A percentile compares a stretch with the other conserved stretches of the same genome.
These are phyloP conservation scores for Quercus tomentella DNA, from an alignment of 331 rosid genomes.

Conservation along the genomic window DNA sequence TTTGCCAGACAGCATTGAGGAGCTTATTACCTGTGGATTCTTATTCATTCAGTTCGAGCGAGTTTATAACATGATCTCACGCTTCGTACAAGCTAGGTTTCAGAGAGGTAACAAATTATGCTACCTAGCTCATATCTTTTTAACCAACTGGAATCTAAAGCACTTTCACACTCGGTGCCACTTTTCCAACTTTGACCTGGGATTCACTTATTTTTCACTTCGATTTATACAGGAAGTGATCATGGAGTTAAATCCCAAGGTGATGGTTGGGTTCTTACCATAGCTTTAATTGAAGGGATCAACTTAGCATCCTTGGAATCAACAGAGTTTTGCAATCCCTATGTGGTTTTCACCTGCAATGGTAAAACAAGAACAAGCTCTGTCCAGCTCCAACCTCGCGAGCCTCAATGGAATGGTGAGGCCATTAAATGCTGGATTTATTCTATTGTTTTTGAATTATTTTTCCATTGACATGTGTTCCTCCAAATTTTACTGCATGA, in stretches of 20 bases:
- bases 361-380: slow-evolving; percentile 90
- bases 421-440: not conserved
- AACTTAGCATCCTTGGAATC: slow-evolving; percentile 65
- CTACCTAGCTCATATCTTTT: not conserved
- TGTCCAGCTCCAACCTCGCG: slow-evolving; percentile 65
- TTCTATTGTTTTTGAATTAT: not conserved
- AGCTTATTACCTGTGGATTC: slow-evolving; percentile 65
- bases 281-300: slow-evolving; percentile 73
- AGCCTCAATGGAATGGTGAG: slow-evolving; percentile 93
- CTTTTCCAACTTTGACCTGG: slow-evolving; percentile 9
- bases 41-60: slow-evolving; percentile 56
- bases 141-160: not conserved
- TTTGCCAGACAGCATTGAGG: slow-evolving; percentile 83
- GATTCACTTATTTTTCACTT: slow-evolving; percentile 9
- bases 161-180: slow-evolving; percentile 1
- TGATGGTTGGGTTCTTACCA: slow-evolving; percentile 92
- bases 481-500: not conserved
- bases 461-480: slow-evolving; percentile 11
- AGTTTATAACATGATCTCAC: slow-evolving; percentile 57
- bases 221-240: slow-evolving; percentile 61
- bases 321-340: slow-evolving; percentile 63
- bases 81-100: slow-evolving; percentile 70
- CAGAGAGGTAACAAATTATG: slow-evolving; percentile 49
- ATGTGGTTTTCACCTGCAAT: slow-evolving; percentile 80
- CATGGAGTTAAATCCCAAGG: slow-evolving; percentile 81